phyloP scores from a whole-genome alignment of 352 stramenopile genomes.

The Pythium coloratum region DNA sequence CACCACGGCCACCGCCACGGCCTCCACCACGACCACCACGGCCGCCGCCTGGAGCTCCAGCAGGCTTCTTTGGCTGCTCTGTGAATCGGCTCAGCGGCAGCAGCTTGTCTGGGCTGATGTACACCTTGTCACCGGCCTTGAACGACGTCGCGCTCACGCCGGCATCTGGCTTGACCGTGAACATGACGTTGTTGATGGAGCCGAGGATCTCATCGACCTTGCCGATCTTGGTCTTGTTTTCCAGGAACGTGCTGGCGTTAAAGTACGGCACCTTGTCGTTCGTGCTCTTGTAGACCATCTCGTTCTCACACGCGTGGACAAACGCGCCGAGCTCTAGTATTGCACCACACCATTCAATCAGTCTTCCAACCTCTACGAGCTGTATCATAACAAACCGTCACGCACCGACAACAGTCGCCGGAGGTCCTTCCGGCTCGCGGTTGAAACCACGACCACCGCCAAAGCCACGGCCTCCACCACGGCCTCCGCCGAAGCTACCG shows the following conservation, averaged over 20 bases:
- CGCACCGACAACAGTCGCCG: conserved; percentile 70
- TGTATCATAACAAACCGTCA: conserved; percentile 10
- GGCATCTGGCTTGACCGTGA: conserved; percentile 96
- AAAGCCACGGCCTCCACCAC: conserved; percentile 43
- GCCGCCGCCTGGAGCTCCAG: conserved; percentile 40
- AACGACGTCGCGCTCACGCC: conserved; percentile 95
- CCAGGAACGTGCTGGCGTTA: conserved; percentile 97
- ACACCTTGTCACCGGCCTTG: conserved; percentile 97
- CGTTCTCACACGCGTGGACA: conserved; percentile 96
- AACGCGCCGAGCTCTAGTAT: conserved; percentile 93
- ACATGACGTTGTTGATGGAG: conserved; percentile 95
- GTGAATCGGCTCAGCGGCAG: conserved; percentile 96
- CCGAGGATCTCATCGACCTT: conserved; percentile 99
- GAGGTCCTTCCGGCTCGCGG: conserved; percentile 68
- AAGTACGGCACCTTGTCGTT: conserved; percentile 98
- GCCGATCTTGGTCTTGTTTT: conserved; percentile 99
- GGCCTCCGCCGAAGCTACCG: conserved; percentile 37
- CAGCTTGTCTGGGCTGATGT: conserved; percentile 97
- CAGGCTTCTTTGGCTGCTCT: conserved; percentile 81
- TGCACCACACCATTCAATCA: conserved; percentile 5
- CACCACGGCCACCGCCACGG: conserved; percentile 31
- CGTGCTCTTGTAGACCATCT: conserved; percentile 98
- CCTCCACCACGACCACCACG: conserved; percentile 44
- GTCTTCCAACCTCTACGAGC: neutral
- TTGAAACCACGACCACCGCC: conserved; percentile 42